Evolutionary conservation across 768 basidiomycete species (phyloP), one percentile per base, ranked within the genome.

Genomic region (Cystofilobasidium bisporidii): DNA sequence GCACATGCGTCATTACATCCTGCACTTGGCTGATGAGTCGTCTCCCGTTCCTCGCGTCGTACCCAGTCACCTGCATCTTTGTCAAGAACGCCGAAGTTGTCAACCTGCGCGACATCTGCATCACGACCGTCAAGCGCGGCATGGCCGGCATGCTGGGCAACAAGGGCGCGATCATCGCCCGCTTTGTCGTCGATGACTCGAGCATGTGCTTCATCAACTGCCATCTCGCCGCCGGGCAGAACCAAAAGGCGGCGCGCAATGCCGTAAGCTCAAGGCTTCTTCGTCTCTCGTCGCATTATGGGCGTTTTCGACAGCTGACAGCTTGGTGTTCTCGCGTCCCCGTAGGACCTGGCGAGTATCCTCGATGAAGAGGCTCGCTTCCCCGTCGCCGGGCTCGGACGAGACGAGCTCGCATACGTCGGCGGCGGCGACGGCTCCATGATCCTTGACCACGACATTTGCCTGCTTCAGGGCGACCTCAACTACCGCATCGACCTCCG

Each of bases 401-500:
- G 15, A 30, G 79, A 82, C 8, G 73, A 70, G 4, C 55, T 85
- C 18, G 85, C 85, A 11, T 96, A 88, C 73, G 83, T 88, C 24
- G 88, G 89, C 53, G 94, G 94, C 8, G 93, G 94, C 0, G 89
- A 94, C 76, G 94, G 94, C 1, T 83, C 89, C 43, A 91, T 88
- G 83, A 85, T 92, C 18, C 80, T 94, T 55, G 94, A 99, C 74
- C 94, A 99, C 76, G 94, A 99, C 73, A 84, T 94, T 59, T 89
- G 92, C 65, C 85, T 97, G 63, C 87, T 93, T 58, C 90, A 87
- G 69, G 94, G 94, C 0, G 94, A 98, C 77, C 82, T 99, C 79
- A 99, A 99, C 78, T 99, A 97, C 75, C 91, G 94, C 53, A 93
- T 98, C 71, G 93, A 98, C 77, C 86, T 88, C 73, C 85, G 91